phyloP scores from a whole-genome alignment of 1,284 basidiomycete species.

The Anthracocystis walkeri region DNA sequence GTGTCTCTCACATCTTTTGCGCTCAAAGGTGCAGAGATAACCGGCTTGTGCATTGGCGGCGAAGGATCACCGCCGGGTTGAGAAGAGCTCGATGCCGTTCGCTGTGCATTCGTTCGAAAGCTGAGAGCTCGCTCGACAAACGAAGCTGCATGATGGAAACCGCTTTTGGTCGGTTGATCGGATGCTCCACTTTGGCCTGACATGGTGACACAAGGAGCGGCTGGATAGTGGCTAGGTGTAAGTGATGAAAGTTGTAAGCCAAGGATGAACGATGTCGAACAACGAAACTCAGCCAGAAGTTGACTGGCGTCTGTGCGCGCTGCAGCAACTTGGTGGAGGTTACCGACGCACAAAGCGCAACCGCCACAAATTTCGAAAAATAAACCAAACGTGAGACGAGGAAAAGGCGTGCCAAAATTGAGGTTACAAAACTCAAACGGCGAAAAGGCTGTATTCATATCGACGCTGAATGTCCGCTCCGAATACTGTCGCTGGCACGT shows the following conservation, averaged over 20 bases:
- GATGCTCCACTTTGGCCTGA: background rate
- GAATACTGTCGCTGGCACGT: too few relatives aligned
- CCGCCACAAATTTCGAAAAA: too few relatives aligned
- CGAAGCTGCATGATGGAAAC: constrained; percentile 48
- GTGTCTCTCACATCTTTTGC: constrained; percentile 22
- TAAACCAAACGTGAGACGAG: too few relatives aligned
- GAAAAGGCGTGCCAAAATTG: background rate
- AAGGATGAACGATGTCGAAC: background rate
- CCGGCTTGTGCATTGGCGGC: background rate
- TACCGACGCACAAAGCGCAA: background rate
- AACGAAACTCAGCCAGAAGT: background rate
- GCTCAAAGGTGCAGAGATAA: constrained; percentile 18
- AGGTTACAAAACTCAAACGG: background rate
- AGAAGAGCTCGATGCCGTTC: constrained; percentile 13
- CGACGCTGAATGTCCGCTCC: background rate
- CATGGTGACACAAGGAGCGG: background rate
- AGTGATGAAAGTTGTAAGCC: background rate
- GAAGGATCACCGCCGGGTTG: constrained; percentile 2
- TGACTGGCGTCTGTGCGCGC: background rate
- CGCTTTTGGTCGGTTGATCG: constrained; percentile 18
- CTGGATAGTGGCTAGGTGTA: background rate
- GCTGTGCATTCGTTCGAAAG: constrained; percentile 34
- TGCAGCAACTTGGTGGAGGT: constrained; percentile 3
- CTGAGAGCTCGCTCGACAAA: constrained; percentile 50
- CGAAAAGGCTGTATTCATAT: background rate